phyloP scores from a whole-genome alignment of 139 green algal genomes.

The Chlorella sp. region DNA sequence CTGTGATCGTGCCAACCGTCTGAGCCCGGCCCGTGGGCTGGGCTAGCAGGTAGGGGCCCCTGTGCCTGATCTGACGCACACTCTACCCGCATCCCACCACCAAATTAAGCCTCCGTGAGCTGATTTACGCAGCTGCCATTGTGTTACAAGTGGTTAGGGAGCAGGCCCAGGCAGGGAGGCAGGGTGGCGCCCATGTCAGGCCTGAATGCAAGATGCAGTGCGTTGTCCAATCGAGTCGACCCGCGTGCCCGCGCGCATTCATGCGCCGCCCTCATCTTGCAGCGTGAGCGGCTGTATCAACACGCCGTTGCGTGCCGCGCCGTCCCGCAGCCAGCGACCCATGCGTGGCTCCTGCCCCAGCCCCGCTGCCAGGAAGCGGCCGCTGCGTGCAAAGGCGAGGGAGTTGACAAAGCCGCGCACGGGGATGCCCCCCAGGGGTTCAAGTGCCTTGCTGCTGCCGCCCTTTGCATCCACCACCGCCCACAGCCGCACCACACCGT shows the following conservation, averaged over 20 bases:
- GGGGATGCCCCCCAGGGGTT: constrained; percentile 72
- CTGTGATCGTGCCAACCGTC: no score
- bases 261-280: not conserved
- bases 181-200: no score
- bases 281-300: constrained; percentile 74
- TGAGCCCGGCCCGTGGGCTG: no score
- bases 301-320: constrained; percentile 82
- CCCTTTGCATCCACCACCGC: constrained; percentile 13
- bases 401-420: constrained; percentile 92
- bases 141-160: no score
- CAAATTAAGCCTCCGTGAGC: no score
- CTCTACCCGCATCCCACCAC: no score
- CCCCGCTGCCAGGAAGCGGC: constrained; percentile 83
- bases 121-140: no score
- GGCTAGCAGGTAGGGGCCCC: no score
- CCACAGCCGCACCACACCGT: constrained; percentile 92
- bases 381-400: constrained; percentile 76
- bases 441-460: constrained; percentile 32
- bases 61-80: no score
- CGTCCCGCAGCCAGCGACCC: constrained; percentile 86
- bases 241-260: not conserved
- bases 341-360: constrained; percentile 94
- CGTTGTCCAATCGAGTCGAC: no score
- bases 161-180: no score
- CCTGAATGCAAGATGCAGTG: no score